Base-by-base conservation (phyloP, 1,139 yeast species). In the Saccharomyces hybrid region DNA sequence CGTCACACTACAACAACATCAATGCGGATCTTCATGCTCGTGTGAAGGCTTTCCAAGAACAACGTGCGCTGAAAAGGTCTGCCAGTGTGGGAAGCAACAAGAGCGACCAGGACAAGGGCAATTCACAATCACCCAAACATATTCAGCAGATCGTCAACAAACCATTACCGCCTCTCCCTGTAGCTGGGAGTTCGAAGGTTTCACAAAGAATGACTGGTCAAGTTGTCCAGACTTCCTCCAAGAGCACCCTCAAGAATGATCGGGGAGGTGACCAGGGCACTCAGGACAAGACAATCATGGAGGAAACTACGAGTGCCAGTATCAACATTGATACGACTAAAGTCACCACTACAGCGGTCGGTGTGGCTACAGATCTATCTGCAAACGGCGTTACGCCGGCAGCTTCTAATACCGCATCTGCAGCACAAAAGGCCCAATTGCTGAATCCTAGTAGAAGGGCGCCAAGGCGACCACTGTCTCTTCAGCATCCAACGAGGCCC, bases 21-120 rank as follows among this genome's bases (percentile, higher is more conserved):
- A 84, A 79, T 66, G 82, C 88, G 12, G 88, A 83, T 60, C 78
- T 86, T 54, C 93, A 86, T 69, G 95, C 93, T 1, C 75, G 89
- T 60, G 75, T 87, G 51, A 72, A 84, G 70, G 91, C 91, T 0
- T 84, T 86, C 62, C 93, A 86, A 66, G 86, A 83, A 60, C 81
- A 80, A 64, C 74, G 89, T 60, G 75, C 79, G 29, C 74, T 75
- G 57, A 73, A 72, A 48, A 65, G 73, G 46, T 61, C 68, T 3
- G 61, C 71, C 49, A 59, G 68, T 60, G 60, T 64, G 4, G 67
- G 68, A 34, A 57, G 62, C 55, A 51, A 63, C 60, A 60, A 58
- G 44, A 57, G 50, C 8, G 60, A 19, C 4, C 46, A 34, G 5
- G 42, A 14, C 49, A 42, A 27, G 19, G 16, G 48, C 38, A 51